Percentiles rank a stretch among this genome's conserved stretches.
Conservation (phyloP, 805 yeast genomes). For the Candida manassasensis region DNA sequence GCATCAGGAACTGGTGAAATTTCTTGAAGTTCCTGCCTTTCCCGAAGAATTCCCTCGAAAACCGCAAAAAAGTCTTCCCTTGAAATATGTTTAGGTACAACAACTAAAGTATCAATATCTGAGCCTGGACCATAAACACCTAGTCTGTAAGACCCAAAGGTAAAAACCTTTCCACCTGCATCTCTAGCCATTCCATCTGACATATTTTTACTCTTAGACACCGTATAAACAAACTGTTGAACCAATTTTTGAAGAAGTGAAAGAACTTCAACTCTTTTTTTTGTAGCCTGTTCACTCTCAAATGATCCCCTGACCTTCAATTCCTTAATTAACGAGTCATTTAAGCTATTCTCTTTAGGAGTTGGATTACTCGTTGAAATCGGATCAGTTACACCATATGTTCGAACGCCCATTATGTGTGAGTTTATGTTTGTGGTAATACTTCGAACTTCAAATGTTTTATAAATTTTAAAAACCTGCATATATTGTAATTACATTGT, state of each 20-base stretch:
- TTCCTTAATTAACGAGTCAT: slow-evolving; percentile 73
- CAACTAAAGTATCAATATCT: slow-evolving; percentile 95
- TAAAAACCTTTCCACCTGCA: slow-evolving; percentile 97
- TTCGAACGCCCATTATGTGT: too few relatives aligned
- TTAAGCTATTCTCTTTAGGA: slow-evolving; percentile 67
- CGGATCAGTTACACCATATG: slow-evolving; percentile 74
- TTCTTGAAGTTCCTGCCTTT: slow-evolving; percentile 81
- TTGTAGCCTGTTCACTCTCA: slow-evolving; percentile 81
- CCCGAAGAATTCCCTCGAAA: slow-evolving; percentile 63
- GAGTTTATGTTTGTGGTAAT: too few relatives aligned
- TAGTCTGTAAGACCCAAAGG: slow-evolving; percentile 88
- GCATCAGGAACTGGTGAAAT: slow-evolving; percentile 95
- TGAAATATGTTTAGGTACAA: slow-evolving; percentile 91
- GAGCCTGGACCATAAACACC: slow-evolving; percentile 99
- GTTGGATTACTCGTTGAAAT: slow-evolving; percentile 84
- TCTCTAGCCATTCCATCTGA: slow-evolving; percentile 96
- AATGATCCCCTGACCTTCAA: slow-evolving; percentile 81
- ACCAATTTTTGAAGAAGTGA: slow-evolving; percentile 66
- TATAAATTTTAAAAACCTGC: too few relatives aligned
- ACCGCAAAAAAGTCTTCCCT: slow-evolving; percentile 86
- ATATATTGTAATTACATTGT: too few relatives aligned
- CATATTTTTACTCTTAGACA: slow-evolving; percentile 81
- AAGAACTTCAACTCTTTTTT: slow-evolving; percentile 72
- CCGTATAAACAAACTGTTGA: slow-evolving; percentile 77
- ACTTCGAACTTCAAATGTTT: too few relatives aligned